A percentile compares a stretch with the other conserved stretches of the same genome.
phyloP scores from a whole-genome alignment of 306 rosid genomes.

The Nissolia schottii region DNA sequence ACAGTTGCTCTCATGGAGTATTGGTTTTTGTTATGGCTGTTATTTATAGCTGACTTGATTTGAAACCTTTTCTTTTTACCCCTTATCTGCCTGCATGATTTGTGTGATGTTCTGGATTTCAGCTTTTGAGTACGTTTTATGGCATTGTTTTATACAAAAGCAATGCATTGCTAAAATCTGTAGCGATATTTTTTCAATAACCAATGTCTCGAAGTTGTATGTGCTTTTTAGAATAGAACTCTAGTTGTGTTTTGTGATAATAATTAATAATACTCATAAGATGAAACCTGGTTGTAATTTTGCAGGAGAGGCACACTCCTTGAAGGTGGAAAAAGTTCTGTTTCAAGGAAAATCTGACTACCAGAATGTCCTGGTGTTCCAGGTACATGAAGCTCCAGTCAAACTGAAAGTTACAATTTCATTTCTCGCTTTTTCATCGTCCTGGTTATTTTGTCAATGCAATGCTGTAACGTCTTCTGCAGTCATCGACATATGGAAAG shows the following conservation, averaged over 20 bases:
- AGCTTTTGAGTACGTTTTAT: neutral
- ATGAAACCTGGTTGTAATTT: constrained; percentile 15
- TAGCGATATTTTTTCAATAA: neutral
- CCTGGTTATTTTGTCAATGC: constrained; percentile 9
- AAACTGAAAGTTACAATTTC: neutral
- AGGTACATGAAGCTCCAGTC: constrained; percentile 44
- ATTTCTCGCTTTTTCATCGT: neutral
- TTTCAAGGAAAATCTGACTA: constrained; percentile 86
- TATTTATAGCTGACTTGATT: neutral
- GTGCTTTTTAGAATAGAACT: neutral
- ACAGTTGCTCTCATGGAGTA: neutral
- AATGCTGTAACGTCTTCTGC: constrained; percentile 26
- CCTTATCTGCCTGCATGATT: neutral
- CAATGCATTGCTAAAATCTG: neutral
- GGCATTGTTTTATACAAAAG: neutral
- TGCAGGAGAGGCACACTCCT: constrained; percentile 98
- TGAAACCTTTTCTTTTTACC: neutral
- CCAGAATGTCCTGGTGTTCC: constrained; percentile 88
- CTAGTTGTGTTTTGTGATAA: neutral
- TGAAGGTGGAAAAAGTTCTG: constrained; percentile 83
- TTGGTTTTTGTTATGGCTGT: constrained; percentile 10
- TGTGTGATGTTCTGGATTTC: neutral
- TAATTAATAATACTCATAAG: neutral
- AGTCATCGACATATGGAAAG: constrained; percentile 96
- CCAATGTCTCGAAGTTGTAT: neutral